Evolutionary conservation across 1,139 yeast genomes (phyloP).

Genomic region (Protomyces macrosporus): DNA sequence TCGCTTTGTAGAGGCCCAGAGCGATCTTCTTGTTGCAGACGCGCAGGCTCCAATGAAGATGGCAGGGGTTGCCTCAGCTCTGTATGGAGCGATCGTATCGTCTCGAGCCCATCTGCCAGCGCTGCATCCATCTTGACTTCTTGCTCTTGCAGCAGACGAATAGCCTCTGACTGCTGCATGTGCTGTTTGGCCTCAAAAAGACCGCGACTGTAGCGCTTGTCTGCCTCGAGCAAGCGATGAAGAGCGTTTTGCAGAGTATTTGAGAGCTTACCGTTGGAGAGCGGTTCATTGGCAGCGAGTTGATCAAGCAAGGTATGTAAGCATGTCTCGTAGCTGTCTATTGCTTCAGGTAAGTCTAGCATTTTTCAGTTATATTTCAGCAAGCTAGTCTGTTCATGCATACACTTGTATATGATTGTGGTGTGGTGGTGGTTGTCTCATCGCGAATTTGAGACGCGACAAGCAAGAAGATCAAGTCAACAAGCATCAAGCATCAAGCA

Average conservation of each 20-base stretch:
- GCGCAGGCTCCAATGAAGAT: background rate
- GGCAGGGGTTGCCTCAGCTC: background rate
- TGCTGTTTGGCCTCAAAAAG: background rate
- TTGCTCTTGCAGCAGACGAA: background rate
- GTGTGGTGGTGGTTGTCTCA: background rate
- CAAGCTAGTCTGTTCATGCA: no score
- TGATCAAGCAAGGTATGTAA: background rate
- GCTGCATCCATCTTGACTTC: background rate
- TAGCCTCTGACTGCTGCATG: background rate
- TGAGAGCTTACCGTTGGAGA: background rate
- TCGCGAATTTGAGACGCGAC: background rate
- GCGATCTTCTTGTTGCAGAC: background rate
- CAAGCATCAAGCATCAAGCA: background rate
- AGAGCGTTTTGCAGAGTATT: background rate
- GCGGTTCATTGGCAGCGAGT: background rate
- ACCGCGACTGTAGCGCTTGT: background rate
- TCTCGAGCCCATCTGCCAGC: background rate
- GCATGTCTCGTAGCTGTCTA: background rate
- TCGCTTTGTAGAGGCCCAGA: background rate
- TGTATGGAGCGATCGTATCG: background rate
- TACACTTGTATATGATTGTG: no score
- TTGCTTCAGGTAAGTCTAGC: background rate
- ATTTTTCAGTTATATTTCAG: background rate
- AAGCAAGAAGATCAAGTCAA: background rate
- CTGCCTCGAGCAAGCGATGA: background rate